Evolutionary conservation across 208 protist genomes (phyloP), one percentile per base, ranked within the genome.

Genomic region (Novymonas esmeraldas): DNA sequence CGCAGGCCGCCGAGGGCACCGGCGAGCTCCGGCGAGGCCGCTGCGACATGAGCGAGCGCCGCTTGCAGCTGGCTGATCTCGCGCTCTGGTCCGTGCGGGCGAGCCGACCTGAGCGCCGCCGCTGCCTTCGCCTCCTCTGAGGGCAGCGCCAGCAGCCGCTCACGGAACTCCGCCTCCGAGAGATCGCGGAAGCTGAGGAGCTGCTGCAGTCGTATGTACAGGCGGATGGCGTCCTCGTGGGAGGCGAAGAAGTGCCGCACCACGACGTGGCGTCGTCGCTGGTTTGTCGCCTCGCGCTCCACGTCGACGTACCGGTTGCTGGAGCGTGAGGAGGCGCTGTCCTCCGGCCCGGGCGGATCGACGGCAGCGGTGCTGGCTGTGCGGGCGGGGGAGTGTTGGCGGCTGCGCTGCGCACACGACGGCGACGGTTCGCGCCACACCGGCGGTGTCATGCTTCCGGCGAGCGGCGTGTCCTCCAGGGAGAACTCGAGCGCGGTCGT

Each of bases 141-240:
- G 3, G 38, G 56, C 34, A 71, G 6, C 3, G 42, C 11, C 16
- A 50, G 45, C 28, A 80, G 46, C 3, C 69, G 61, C 56, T 59
- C 46, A 13, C 63, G 46, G 50, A 76, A 57, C 74, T 76, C 74
- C 9, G 3, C 3, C 5, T 64, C 20, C 55, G 45, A 49, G 48
- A 71, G 42, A 18, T 59, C 65, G 1, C 55, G 66, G 52, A 60
- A 36, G 22, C 1, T 22, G 10, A 64, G 51, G 16, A 67, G 49
- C 69, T 70, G 60, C 38, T 75, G 44, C 0, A 76, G 58, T 45
- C 48, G 41, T 24, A 75, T 71, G 44, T 69, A 65, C 18, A 64
- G 58, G 11, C 68, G 68, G 26, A 67, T 26, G 24, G 60, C 64
- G 31, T 65, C 60, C 62, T 80, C 74, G 28, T 80, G 74, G 2